phyloP scores from a whole-genome alignment of 345 rosid species.

The Citrus mangshanensis region DNA sequence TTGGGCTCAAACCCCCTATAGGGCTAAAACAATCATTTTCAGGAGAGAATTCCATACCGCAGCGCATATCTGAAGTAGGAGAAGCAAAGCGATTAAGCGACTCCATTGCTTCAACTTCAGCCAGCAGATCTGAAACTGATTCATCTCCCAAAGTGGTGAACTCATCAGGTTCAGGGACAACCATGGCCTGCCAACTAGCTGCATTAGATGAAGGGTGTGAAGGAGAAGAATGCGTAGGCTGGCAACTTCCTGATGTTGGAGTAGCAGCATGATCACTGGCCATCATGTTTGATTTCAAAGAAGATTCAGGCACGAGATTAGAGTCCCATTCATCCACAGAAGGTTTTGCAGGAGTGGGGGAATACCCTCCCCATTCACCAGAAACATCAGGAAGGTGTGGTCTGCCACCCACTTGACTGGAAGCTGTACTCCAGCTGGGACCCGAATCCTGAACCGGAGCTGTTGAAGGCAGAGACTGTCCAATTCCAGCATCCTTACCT shows the following conservation, averaged over 20 bases:
- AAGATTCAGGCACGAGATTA: slow-evolving; percentile 36
- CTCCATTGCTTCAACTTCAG: slow-evolving; percentile 99
- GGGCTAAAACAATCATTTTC: slow-evolving; percentile 83
- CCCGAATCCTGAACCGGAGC: slow-evolving; percentile 58
- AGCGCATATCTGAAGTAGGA: slow-evolving; percentile 62
- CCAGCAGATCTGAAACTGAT: slow-evolving; percentile 96
- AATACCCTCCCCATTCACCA: slow-evolving; percentile 52
- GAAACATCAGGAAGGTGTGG: slow-evolving; percentile 54
- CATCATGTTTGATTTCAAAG: slow-evolving; percentile 47
- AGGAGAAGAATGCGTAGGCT: slow-evolving; percentile 36
- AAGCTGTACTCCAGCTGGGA: slow-evolving; percentile 66
- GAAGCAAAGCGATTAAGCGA: slow-evolving; percentile 71
- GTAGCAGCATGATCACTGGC: slow-evolving; percentile 50
- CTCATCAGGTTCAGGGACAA: slow-evolving; percentile 61
- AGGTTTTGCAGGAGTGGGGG: slow-evolving; percentile 35
- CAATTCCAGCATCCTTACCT: slow-evolving; percentile 40
- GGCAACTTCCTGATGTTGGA: slow-evolving; percentile 62
- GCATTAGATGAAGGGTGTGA: slow-evolving; percentile 39
- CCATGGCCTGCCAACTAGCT: slow-evolving; percentile 67
- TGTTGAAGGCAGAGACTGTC: slow-evolving; percentile 45
- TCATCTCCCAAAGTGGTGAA: slow-evolving; percentile 64
- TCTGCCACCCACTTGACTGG: slow-evolving; percentile 59
- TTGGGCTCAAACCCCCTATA: slow-evolving; percentile 59
- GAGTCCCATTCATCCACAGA: slow-evolving; percentile 52
- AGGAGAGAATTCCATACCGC: slow-evolving; percentile 46